These are phyloP conservation scores for Skeletonema costatum DNA, from an alignment of 108 stramenopile species.

Conservation along the genomic window DNA sequence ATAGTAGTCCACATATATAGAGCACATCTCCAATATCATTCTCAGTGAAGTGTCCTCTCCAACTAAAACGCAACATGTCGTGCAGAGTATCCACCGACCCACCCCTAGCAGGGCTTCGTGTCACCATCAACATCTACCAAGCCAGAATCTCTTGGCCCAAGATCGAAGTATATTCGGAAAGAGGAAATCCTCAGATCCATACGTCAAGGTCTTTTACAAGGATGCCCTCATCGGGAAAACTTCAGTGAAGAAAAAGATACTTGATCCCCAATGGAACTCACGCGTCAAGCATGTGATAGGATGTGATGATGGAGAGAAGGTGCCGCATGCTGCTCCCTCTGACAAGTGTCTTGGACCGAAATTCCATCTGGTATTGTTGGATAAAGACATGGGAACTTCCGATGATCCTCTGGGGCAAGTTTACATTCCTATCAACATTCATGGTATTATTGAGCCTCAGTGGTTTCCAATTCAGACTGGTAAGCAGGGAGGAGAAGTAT, in stretches of 20 bases:
- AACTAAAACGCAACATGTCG: not conserved
- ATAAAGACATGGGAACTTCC: slow-evolving; percentile 19
- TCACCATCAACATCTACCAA: slow-evolving; percentile 12
- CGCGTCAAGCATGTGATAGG: slow-evolving; percentile 12
- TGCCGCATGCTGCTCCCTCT: not conserved
- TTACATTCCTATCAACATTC: slow-evolving; percentile 11
- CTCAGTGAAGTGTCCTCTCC: too few relatives aligned
- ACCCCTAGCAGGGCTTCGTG: slow-evolving; percentile 17
- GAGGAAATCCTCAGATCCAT: slow-evolving; percentile 49
- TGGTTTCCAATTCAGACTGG: slow-evolving; percentile 15
- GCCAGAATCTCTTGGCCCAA: slow-evolving; percentile 41
- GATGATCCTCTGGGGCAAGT: slow-evolving; percentile 48
- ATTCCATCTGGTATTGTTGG: slow-evolving; percentile 29
- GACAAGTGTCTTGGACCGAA: not conserved
- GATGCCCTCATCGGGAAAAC: slow-evolving; percentile 28
- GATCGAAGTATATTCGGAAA: slow-evolving; percentile 47
- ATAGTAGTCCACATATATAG: too few relatives aligned
- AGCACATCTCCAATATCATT: too few relatives aligned
- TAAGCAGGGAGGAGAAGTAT: slow-evolving; percentile 14
- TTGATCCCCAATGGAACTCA: slow-evolving; percentile 45
- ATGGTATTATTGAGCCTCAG: slow-evolving; percentile 11
- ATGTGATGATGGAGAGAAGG: slow-evolving; percentile 2
- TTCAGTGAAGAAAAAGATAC: slow-evolving; percentile 33
- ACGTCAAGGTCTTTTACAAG: slow-evolving; percentile 23
- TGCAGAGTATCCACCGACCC: slow-evolving; percentile 5